Evolutionary conservation across 1,139 yeast species (phyloP), one percentile per base, ranked within the genome.

Genomic region (Candida neerlandica): DNA sequence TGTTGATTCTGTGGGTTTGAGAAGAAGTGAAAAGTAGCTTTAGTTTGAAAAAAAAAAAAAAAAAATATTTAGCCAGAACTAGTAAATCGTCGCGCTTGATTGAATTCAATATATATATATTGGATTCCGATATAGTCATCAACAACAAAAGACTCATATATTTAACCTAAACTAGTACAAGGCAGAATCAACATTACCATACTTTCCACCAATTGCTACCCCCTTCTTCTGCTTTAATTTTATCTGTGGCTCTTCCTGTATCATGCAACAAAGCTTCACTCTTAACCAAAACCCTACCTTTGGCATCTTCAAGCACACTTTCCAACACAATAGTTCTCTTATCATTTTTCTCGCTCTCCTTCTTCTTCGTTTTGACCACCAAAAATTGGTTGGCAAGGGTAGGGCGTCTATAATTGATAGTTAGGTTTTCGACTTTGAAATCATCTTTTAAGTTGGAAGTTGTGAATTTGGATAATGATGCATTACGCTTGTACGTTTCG

Each of bases 381-480:
- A 91, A 74, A 59, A 91, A 89, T 57, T 86, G 94, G 60, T 89
- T 85, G 7, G 95, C 94, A 52, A 86, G 65, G 0, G 96, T 84
- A 1, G 97, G 97, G 50, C 77, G 75, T 56, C 75, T 80, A 70
- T 92, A 92, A 45, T 76, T 73, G 14, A 89, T 65, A 10, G 77
- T 70, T 45, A 89, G 66, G 33, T 73, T 70, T 37, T 78, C 81
- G 9, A 84, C 79, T 58, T 71, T 75, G 54, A 64, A 77, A 58
- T 75, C 75, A 43, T 69, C 73, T 55, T 72, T 68, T 59, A 74
- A 59, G 51, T 66, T 62, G 30, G 76, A 71, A 12, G 55, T 51
- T 1, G 75, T 65, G 12, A 46, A 52, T 34, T 55, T 56, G 21
- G 71, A 55, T 60, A 81, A 67, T 6, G 80, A 75, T 0, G 86